Conservation (phyloP, 129 eudicot genomes). For the Lonicera japonica region DNA sequence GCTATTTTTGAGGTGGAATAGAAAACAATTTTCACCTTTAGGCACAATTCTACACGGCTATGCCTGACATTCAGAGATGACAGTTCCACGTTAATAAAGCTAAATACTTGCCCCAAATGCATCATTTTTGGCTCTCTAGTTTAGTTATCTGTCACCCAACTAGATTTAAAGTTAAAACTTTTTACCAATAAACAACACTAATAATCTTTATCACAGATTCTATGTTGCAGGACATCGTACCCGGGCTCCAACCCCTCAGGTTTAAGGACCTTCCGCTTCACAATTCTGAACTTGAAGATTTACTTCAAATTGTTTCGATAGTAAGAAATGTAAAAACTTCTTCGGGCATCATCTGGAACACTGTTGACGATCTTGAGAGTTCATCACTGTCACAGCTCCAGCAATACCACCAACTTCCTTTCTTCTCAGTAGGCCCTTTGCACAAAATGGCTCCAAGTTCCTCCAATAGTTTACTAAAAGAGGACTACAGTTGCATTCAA, state of each 20-base stretch:
- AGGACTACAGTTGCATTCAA: slow-evolving; percentile 28
- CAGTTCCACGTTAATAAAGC: too few relatives aligned
- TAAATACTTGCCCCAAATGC: too few relatives aligned
- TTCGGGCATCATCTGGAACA: slow-evolving; percentile 53
- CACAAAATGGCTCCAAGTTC: slow-evolving; percentile 35
- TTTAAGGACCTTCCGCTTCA: slow-evolving; percentile 45
- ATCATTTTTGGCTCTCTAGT: too few relatives aligned
- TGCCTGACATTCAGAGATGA: too few relatives aligned
- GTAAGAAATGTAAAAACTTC: slow-evolving; percentile 5
- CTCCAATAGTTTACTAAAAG: slow-evolving; percentile 19
- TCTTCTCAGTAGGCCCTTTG: slow-evolving; percentile 50
- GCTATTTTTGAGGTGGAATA: too few relatives aligned
- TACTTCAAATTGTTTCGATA: background rate
- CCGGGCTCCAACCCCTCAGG: slow-evolving; percentile 34
- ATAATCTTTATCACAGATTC: slow-evolving; percentile 24
- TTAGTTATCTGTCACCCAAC: too few relatives aligned
- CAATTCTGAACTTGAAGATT: slow-evolving; percentile 12
- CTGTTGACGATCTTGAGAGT: slow-evolving; percentile 31
- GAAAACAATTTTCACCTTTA: too few relatives aligned
- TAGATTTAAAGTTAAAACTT: too few relatives aligned
- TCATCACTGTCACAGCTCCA: slow-evolving; percentile 19
- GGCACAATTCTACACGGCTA: too few relatives aligned
- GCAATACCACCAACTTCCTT: slow-evolving; percentile 24
- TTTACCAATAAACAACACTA: too few relatives aligned
- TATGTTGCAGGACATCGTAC: slow-evolving; percentile 33